These are phyloP conservation scores for Boletus smithii DNA, from an alignment of 1,284 basidiomycete species.

Conservation along the genomic window DNA sequence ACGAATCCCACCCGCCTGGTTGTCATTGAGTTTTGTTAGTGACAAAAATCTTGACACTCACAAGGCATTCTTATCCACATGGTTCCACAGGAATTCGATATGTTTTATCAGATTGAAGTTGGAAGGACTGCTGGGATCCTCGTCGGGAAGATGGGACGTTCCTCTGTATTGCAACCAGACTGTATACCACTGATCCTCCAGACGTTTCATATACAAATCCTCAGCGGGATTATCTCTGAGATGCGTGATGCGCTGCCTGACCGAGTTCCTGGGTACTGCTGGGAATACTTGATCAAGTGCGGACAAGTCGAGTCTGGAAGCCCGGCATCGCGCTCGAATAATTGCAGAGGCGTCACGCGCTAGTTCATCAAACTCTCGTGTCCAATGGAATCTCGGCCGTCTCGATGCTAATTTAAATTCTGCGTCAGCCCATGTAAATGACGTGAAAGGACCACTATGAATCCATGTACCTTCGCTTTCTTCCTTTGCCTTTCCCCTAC, in stretches of 20 bases:
- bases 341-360: constrained; percentile 81
- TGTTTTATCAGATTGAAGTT: constrained; percentile 78
- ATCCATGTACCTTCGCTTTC: constrained; percentile 28
- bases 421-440: constrained; percentile 9
- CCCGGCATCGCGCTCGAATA: constrained; percentile 72
- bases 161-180: constrained; percentile 74
- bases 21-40: constrained; percentile 12
- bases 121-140: constrained; percentile 60
- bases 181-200: constrained; percentile 80
- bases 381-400: constrained; percentile 78
- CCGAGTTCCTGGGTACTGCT: constrained; percentile 61
- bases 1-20: constrained; percentile 56
- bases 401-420: constrained; percentile 31
- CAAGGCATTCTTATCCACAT: constrained; percentile 84
- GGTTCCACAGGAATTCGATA: constrained; percentile 72
- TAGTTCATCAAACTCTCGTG: constrained; percentile 80
- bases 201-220: constrained; percentile 70
- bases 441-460: constrained; percentile 4
- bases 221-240: constrained; percentile 63
- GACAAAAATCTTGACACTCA: constrained; percentile 40
- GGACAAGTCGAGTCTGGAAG: constrained; percentile 61
- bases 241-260: constrained; percentile 60
- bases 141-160: constrained; percentile 65
- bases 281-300: constrained; percentile 79
- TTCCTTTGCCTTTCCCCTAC: constrained; percentile 41